These are phyloP conservation scores for Dothidotthia symphoricarpi DNA, from an alignment of 2,329 filamentous ascomycete genomes.

Conservation along the genomic window DNA sequence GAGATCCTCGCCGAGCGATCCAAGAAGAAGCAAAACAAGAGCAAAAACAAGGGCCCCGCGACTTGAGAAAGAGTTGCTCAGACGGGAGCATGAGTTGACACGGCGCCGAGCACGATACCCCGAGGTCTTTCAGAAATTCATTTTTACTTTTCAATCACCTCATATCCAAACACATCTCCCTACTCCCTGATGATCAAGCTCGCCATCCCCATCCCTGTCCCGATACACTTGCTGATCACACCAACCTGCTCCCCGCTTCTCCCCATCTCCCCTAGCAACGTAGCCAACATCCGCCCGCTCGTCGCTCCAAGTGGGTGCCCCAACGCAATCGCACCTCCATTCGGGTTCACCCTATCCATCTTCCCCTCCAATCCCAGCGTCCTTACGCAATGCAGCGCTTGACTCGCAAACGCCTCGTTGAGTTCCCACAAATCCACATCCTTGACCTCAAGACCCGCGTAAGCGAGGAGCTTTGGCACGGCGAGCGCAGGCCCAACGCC, in stretches of 20 bases:
- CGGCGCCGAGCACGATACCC: constrained; percentile 5
- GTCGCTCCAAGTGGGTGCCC: constrained; percentile 91
- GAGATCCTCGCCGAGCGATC: constrained; percentile 51
- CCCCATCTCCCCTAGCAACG: constrained; percentile 67
- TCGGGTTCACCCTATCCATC: constrained; percentile 78
- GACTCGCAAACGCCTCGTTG: constrained; percentile 74
- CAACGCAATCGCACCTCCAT: constrained; percentile 90
- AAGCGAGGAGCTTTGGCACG: constrained; percentile 75
- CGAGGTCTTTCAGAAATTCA: not conserved
- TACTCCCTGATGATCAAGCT: constrained; percentile 52
- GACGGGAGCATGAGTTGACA: constrained; percentile 2
- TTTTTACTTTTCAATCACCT: constrained; percentile 2
- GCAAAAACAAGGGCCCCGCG: constrained; percentile 1
- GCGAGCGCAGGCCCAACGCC: constrained; percentile 83
- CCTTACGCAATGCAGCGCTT: constrained; percentile 68
- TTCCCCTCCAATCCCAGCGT: constrained; percentile 66
- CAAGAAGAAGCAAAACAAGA: constrained; percentile 51
- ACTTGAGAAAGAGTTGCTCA: not conserved
- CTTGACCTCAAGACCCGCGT: constrained; percentile 62
- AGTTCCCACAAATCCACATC: constrained; percentile 90
- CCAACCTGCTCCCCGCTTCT: constrained; percentile 70
- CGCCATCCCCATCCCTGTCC: constrained; percentile 55
- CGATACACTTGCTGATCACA: constrained; percentile 83
- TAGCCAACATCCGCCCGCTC: constrained; percentile 75
- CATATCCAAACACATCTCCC: not conserved